Evolutionary conservation across 768 basidiomycete genomes (phyloP).

Genomic region (Boletus vinaceobasis): DNA sequence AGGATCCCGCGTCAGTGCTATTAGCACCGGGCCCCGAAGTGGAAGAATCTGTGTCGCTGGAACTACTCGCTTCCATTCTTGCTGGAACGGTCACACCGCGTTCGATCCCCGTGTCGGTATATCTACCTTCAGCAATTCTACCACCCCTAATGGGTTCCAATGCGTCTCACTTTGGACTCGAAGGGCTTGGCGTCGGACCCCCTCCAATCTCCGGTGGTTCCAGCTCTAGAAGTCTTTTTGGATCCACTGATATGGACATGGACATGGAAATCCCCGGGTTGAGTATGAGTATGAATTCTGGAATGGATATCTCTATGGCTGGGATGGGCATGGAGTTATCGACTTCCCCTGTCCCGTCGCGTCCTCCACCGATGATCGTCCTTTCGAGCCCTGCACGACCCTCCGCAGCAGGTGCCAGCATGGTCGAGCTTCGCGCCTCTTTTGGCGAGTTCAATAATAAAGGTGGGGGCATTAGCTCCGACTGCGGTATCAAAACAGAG

Average conservation of each 20-base stretch:
- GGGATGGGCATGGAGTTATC: slow-evolving; percentile 27
- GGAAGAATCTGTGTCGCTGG: slow-evolving; percentile 40
- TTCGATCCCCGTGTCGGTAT: slow-evolving; percentile 68
- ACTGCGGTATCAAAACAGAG: slow-evolving; percentile 26
- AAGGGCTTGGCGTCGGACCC: slow-evolving; percentile 25
- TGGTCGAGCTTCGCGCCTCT: slow-evolving; percentile 60
- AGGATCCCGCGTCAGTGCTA: neutral
- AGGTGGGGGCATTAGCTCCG: slow-evolving; percentile 10
- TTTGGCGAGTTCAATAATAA: slow-evolving; percentile 46
- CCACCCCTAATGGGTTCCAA: slow-evolving; percentile 19
- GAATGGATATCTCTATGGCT: slow-evolving; percentile 30
- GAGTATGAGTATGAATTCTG: slow-evolving; percentile 34
- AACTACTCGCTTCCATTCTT: slow-evolving; percentile 62
- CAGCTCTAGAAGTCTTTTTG: slow-evolving; percentile 27
- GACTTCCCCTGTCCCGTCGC: slow-evolving; percentile 34
- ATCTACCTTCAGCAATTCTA: slow-evolving; percentile 43
- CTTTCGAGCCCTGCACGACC: slow-evolving; percentile 66
- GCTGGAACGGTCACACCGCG: slow-evolving; percentile 42
- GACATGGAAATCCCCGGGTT: slow-evolving; percentile 36
- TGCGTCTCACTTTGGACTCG: slow-evolving; percentile 28
- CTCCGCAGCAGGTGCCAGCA: slow-evolving; percentile 59
- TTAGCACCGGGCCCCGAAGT: slow-evolving; percentile 25
- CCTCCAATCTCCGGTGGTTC: slow-evolving; percentile 23
- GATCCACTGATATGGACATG: slow-evolving; percentile 31
- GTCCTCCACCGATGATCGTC: slow-evolving; percentile 51